Conservation (phyloP, 768 basidiomycete genomes). For the Suillus clintonianus region DNA sequence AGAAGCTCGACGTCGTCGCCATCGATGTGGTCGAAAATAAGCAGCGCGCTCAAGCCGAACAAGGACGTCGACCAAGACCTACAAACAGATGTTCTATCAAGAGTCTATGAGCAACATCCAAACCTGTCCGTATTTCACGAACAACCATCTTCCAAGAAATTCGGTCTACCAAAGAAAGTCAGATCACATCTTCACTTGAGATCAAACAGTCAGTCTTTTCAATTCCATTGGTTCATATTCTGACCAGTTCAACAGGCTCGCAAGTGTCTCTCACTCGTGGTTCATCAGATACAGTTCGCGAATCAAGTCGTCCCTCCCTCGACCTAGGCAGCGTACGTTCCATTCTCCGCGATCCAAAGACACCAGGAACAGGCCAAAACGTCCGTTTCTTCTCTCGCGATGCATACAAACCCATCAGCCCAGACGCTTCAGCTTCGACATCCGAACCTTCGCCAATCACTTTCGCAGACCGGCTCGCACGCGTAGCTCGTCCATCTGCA, state of each 20-base stretch:
- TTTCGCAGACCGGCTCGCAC: slow-evolving; percentile 24
- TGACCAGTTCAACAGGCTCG: slow-evolving; percentile 22
- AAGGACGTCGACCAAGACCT: slow-evolving; percentile 16
- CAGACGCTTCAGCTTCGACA: slow-evolving; percentile 55
- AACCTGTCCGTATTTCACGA: slow-evolving; percentile 60
- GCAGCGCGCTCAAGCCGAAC: slow-evolving; percentile 50
- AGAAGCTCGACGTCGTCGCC: not conserved
- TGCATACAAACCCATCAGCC: slow-evolving; percentile 63
- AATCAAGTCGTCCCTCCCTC: slow-evolving; percentile 36
- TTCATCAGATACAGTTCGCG: slow-evolving; percentile 19
- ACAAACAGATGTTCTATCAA: slow-evolving; percentile 44
- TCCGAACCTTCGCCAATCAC: slow-evolving; percentile 31
- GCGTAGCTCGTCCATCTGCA: slow-evolving; percentile 40
- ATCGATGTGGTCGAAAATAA: slow-evolving; percentile 65
- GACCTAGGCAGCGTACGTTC: slow-evolving; percentile 63
- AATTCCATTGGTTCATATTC: not conserved
- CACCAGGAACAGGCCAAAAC: slow-evolving; percentile 77
- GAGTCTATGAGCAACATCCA: slow-evolving; percentile 61
- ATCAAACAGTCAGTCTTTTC: slow-evolving; percentile 38
- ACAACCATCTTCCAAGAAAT: slow-evolving; percentile 15
- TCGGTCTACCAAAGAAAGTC: slow-evolving; percentile 53
- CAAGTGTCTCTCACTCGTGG: slow-evolving; percentile 26
- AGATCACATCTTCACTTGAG: slow-evolving; percentile 42
- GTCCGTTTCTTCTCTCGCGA: slow-evolving; percentile 78
- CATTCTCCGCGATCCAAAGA: slow-evolving; percentile 69